Conservation (phyloP, 1,284 basidiomycete genomes). For the Moesziomyces parantarcticus region DNA sequence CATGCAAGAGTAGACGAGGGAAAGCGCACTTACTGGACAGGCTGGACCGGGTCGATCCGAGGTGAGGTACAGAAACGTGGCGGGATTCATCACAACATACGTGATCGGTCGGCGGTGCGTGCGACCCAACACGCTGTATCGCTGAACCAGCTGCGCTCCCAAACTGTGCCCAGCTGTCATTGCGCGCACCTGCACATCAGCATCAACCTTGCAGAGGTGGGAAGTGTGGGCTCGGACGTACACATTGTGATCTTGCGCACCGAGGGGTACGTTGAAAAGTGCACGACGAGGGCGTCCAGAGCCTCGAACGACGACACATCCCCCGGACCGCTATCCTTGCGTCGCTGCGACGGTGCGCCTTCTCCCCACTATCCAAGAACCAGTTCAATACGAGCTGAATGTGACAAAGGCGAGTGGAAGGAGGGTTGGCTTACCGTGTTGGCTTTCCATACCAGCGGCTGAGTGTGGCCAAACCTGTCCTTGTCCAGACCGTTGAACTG, state of each 20-base stretch:
- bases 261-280: conserved; percentile 17
- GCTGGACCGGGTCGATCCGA: conserved; percentile 13
- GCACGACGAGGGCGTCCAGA: conserved; percentile 27
- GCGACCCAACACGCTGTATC: conserved; percentile 34
- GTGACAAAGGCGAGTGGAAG: background rate
- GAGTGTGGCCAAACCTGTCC: background rate
- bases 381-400: too few relatives aligned
- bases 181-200: background rate
- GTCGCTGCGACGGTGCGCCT: conserved; percentile 8
- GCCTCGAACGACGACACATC: conserved; percentile 43
- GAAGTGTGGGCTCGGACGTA: conserved; percentile 7
- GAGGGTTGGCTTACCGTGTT: conserved; percentile 30
- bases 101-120: background rate
- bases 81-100: conserved; percentile 44
- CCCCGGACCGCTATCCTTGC: background rate
- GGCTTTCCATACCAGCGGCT: conserved; percentile 39
- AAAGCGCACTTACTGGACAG: conserved; percentile 6
- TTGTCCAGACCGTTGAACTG: conserved; percentile 52
- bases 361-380: conserved; percentile 61
- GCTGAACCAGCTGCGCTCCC: conserved; percentile 43
- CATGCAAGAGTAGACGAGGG: background rate
- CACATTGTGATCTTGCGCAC: conserved; percentile 30
- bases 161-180: conserved; percentile 48
- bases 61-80: conserved; percentile 37
- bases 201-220: background rate